Evolutionary conservation across 345 rosid species (phyloP).

Genomic region (Citrus mangshanensis): DNA sequence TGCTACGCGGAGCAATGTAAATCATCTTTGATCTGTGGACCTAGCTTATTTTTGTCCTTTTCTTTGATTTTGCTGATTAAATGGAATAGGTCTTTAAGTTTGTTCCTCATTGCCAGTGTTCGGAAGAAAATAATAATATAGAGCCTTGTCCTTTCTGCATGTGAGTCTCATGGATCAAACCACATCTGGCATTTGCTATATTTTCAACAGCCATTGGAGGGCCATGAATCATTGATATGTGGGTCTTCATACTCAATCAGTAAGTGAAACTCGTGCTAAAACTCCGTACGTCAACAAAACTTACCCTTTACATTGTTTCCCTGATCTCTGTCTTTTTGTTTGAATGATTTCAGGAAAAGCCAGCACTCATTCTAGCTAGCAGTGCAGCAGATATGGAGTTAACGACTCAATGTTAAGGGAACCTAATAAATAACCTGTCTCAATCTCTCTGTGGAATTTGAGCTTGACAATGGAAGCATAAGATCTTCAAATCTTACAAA

Average conservation of each 20-base stretch:
- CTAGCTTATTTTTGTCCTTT: background rate
- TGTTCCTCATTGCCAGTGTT: background rate
- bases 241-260: background rate
- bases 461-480: background rate
- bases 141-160: constrained; percentile 1
- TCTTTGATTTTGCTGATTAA: constrained; percentile 8
- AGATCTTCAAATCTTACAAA: constrained; percentile 2
- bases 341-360: background rate
- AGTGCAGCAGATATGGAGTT: background rate
- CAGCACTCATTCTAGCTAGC: background rate
- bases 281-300: background rate
- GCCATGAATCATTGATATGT: background rate
- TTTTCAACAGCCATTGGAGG: background rate
- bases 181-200: constrained; percentile 5
- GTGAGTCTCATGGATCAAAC: background rate
- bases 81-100: background rate
- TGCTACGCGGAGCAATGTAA: background rate
- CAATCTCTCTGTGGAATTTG: background rate
- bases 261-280: background rate
- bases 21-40: constrained; percentile 3
- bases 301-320: background rate
- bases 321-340: background rate
- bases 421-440: background rate
- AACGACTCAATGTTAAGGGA: background rate
- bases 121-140: background rate